Evolutionary conservation across 805 yeast genomes (phyloP), one percentile per base, ranked within the genome.

Genomic region (Yarrowia hollandica): DNA sequence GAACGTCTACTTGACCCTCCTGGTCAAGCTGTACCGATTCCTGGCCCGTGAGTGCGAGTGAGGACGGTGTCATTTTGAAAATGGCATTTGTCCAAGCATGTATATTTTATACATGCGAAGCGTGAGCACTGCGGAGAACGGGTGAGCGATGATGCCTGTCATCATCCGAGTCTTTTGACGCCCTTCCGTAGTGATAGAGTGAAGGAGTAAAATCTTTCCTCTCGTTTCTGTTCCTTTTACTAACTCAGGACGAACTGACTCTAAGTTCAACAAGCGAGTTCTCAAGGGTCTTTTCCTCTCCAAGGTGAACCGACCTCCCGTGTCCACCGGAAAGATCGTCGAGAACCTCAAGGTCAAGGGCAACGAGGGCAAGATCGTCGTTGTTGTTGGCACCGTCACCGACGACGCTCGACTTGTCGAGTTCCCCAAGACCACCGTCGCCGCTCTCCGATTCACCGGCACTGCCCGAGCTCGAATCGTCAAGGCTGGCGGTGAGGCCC

Each of bases 281-380:
- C 87, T 94, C 78, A 90, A 80, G 79, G 82, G 92, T 75, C 86
- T 94, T 79, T 94, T 90, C 90, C 83, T 94, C 75, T 92, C 98
- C 69, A 94, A 94, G 92, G 81, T 85, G 79, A 94, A 94, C 97
- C 90, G 96, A 83, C 99, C 98, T 74, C 99, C 99, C 67, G 99
- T 94, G 66, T 92, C 98, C 71, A 85, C 90, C 69, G 84, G 96
- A 69, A 90, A 96, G 82, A 82, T 94, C 70, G 77, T 87, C 74
- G 84, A 86, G 77, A 91, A 92, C 74, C 79, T 89, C 74, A 77
- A 78, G 70, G 94, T 88, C 80, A 76, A 81, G 69, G 96, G 88
- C 79, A 84, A 96, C 77, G 81, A 88, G 69, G 82, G 83, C 72
- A 92, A 91, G 88, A 92, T 88, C 76, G 78, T 92, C 71, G 99